Conservation (phyloP, 208 protist species). For the Wallacemonas collosoma region DNA sequence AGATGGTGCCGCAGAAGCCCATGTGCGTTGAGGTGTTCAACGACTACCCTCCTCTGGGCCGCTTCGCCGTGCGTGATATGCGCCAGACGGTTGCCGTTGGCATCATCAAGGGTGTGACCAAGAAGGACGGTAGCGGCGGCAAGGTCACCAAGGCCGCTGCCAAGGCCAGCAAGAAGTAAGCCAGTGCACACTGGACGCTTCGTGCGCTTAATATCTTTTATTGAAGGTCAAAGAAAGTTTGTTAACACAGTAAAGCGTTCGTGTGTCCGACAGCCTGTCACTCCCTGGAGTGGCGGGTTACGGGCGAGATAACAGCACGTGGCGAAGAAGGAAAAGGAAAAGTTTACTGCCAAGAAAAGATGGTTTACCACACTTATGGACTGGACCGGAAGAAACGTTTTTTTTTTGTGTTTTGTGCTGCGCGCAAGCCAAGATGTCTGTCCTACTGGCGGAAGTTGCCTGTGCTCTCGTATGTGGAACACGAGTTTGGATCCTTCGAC, state of each 20-base stretch:
- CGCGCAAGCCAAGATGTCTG: too few species aligned
- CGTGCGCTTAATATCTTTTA: not conserved
- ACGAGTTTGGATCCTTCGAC: too few species aligned
- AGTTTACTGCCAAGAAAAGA: not conserved
- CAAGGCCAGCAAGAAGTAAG: constrained; percentile 79
- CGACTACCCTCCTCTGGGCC: constrained; percentile 94
- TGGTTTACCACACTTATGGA: not conserved
- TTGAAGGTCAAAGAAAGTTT: not conserved
- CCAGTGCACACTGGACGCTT: not conserved
- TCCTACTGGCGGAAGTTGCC: too few species aligned
- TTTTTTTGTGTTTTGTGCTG: not conserved
- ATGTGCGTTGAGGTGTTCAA: constrained; percentile 96
- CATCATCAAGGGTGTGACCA: constrained; percentile 90
- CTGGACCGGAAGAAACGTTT: not conserved
- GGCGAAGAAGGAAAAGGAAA: not conserved
- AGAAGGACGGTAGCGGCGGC: constrained; percentile 46
- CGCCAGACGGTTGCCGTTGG: constrained; percentile 96
- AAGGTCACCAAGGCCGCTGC: constrained; percentile 82
- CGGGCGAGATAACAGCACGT: too few species aligned
- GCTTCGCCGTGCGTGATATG: constrained; percentile 96
- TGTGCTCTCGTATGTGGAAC: too few species aligned
- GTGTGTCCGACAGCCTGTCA: too few species aligned
- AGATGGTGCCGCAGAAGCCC: constrained; percentile 87
- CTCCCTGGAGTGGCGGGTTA: too few species aligned
- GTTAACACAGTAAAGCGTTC: too few species aligned